Base-by-base conservation (phyloP, 2,329 filamentous ascomycete species). In the Aspergillus alliaceus region DNA sequence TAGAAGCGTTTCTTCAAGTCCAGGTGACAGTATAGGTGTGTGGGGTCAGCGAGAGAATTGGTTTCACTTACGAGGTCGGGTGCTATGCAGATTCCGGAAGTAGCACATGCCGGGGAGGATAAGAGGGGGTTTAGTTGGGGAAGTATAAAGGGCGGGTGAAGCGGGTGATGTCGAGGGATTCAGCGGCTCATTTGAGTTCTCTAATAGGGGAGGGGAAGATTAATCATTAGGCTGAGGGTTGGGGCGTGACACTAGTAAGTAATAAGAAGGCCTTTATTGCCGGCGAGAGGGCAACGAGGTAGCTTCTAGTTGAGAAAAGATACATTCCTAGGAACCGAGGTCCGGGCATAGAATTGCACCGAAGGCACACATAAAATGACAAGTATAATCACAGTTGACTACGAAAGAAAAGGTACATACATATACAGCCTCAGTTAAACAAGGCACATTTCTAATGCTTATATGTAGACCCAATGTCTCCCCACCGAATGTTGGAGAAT, bases 401-500 rank as follows among this genome's bases (percentile, higher is more conserved):
- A 2, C 9, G 4, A 4, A 44, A 8, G 15, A 29, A 22, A n/a
- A 14, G 2, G 15, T 18, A n/a, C 7, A 44, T n/a, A 44, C 9
- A 44, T 1, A n/a, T n/a, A n/a, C n/a, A n/a, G n/a, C n/a, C n/a
- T n/a, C n/a, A n/a, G n/a, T n/a, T n/a, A n/a, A n/a, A n/a, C n/a
- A n/a, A n/a, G n/a, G n/a, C n/a, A n/a, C n/a, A n/a, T n/a, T 11
- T 27, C 24, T 27, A 44, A 5, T 44, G 40, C 40, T 27, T 27
- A 14, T 44, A 82, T 0, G 81, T 86, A 18, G 81, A 82, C 4
- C 79, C 82, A 64, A 87, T 82, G 62, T 86, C 82, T n/a, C 84
- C 84, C 78, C 82, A 84, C 64, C 79, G 80, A 63, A 87, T 81
- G 64, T 85, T 80, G 59, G 79, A 81, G 65, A 84, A 86, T 1